Conservation (phyloP, 2,329 filamentous ascomycete genomes). For the Sporothrix luriei region DNA sequence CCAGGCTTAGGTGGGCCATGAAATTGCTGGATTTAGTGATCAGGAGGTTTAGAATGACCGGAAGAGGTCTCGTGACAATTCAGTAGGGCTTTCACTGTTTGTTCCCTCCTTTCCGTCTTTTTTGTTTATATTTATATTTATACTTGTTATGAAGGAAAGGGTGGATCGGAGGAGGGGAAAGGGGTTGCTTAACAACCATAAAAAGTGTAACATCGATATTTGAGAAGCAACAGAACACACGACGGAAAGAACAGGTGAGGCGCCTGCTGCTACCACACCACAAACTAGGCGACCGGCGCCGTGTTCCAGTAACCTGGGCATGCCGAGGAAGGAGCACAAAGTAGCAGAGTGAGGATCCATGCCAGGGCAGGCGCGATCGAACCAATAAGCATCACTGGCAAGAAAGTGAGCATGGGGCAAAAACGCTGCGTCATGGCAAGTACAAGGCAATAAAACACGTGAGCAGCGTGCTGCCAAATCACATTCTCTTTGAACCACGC, state of each 20-base stretch:
- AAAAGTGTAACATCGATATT: not conserved
- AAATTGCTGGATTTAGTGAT: slow-evolving; percentile 3
- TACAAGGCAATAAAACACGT: slow-evolving; percentile 8
- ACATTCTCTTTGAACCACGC: not conserved
- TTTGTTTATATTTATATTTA: not conserved
- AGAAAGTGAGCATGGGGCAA: slow-evolving; percentile 6
- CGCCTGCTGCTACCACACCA: not conserved
- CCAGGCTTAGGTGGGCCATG: slow-evolving; percentile 1
- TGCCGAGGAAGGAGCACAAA: slow-evolving; percentile 11
- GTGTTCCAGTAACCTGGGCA: slow-evolving; percentile 28
- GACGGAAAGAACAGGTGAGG: not conserved
- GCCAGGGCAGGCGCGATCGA: slow-evolving; percentile 21
- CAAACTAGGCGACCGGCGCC: slow-evolving; percentile 6
- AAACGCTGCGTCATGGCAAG: slow-evolving; percentile 24
- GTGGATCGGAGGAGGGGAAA: not conserved
- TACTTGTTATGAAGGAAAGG: not conserved
- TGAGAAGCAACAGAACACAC: not conserved
- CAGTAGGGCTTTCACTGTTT: not conserved
- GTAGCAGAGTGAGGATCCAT: slow-evolving; percentile 15
- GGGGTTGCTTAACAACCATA: too few species aligned
- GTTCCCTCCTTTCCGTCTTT: not conserved
- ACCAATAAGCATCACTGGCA: not conserved
- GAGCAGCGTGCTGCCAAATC: slow-evolving; percentile 7
- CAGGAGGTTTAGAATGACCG: not conserved
- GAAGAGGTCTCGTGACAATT: slow-evolving; percentile 10